Base-by-base conservation (phyloP, 2,329 filamentous ascomycete species). In the Fonsecaea multimorphosa region DNA sequence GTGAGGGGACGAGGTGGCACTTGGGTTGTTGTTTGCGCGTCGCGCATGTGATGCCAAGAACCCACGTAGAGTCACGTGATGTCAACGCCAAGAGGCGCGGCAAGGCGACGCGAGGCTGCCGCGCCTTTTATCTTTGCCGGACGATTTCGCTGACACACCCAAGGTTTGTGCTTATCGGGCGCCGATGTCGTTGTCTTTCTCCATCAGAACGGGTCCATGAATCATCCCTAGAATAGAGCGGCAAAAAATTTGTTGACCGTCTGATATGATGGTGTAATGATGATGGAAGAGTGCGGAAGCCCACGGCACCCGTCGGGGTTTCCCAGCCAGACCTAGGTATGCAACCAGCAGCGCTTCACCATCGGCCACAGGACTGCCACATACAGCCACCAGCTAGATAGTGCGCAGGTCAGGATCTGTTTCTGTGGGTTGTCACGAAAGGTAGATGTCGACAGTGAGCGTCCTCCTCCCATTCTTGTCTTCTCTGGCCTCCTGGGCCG, bases 381-480 rank as follows among this genome's bases (percentile, higher is more conserved):
- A 40, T 40, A 4, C 36, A 5, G 40, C n/a, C n/a, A 5, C 8
- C 8, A 8, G 40, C 8, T 24, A 3, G n/a, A 12, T 32, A 32
- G 29, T 6, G 29, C n/a, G 29, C 49, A 29, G n/a, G 8, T 49
- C 56, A 22, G n/a, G 8, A 5, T 16, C 2, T n/a, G 38, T 40
- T 19, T 4, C 14, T 40, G 38, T 40, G 5, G 38, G 14, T 52
- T 8, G 40, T 64, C 61, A 67, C n/a, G 52, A 51, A 12, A 68
- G 60, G 44, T 65, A 59, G 46, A 66, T 56, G 56, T 68, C 67
- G 16, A 68, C 64, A 14, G 46, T 64, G 29, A 68, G 49, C 4
- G 55, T 64, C 44, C 63, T 60, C 38, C 67, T 51, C 16, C 67
- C 63, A 4, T 59, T 36, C 22, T 22, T 53, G 32, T 68, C 64